Evolutionary conservation across 805 yeast species (phyloP).

Genomic region (Wickerhamomyces ciferrii): DNA sequence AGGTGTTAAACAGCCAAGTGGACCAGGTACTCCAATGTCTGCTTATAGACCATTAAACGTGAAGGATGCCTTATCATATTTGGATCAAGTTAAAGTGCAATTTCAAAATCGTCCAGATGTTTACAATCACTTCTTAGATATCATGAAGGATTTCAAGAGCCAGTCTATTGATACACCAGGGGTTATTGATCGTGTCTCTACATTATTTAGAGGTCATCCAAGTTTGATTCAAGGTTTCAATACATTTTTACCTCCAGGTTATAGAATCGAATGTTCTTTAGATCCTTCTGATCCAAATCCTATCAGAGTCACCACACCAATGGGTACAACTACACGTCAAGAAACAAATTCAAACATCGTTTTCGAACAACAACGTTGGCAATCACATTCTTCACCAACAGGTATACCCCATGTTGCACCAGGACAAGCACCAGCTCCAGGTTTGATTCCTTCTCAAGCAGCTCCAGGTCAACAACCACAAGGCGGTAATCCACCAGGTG

Average conservation of each 20-base stretch:
- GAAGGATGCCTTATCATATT: constrained; percentile 90
- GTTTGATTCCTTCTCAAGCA: constrained; percentile 8
- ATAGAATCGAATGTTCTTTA: constrained; percentile 82
- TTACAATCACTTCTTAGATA: constrained; percentile 91
- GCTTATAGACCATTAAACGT: constrained; percentile 82
- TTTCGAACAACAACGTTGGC: constrained; percentile 8
- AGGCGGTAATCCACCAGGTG: constrained; percentile 16
- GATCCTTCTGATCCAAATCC: constrained; percentile 91
- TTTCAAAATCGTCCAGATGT: constrained; percentile 92
- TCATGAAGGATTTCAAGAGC: constrained; percentile 97
- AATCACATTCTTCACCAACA: constrained; percentile 4
- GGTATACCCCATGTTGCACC: constrained; percentile 2
- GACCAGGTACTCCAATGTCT: constrained; percentile 6
- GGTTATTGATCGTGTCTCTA: constrained; percentile 91
- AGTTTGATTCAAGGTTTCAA: constrained; percentile 94
- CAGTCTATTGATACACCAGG: constrained; percentile 98
- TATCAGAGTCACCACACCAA: constrained; percentile 91
- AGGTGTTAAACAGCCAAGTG: constrained; percentile 11
- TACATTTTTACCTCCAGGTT: constrained; percentile 96
- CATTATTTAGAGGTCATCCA: constrained; percentile 89
- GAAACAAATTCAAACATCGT: constrained; percentile 32
- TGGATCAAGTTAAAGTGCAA: constrained; percentile 93
- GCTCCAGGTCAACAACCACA: constrained; percentile 13
- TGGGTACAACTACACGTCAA: constrained; percentile 79
- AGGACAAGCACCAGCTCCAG: not conserved